Evolutionary conservation across 1,139 yeast species (phyloP).

Genomic region (Tardiomyces blankii): DNA sequence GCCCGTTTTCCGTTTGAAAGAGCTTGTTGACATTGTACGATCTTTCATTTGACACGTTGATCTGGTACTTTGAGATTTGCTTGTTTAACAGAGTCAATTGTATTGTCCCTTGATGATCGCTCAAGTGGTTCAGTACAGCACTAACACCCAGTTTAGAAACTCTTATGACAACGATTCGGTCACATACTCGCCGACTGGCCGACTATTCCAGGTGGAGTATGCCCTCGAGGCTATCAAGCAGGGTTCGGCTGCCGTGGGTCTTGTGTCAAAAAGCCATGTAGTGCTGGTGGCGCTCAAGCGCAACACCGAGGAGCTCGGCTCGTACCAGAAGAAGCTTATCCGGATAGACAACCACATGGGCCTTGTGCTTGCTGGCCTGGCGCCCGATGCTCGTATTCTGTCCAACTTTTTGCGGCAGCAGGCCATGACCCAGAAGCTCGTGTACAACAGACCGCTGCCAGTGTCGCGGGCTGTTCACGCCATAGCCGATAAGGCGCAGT

Average conservation of each 20-base stretch:
- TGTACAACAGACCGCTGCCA: constrained; percentile 80
- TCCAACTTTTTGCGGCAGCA: constrained; percentile 85
- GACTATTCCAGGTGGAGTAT: constrained; percentile 89
- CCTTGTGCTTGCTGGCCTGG: constrained; percentile 90
- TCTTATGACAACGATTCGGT: constrained; percentile 97
- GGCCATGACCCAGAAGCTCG: constrained; percentile 79
- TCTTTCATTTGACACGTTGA: no score
- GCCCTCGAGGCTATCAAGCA: constrained; percentile 97
- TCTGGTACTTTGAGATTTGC: no score
- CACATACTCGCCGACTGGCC: constrained; percentile 94
- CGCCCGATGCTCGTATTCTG: constrained; percentile 93
- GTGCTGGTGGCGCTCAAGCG: constrained; percentile 90
- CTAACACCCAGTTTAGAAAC: constrained; percentile 64
- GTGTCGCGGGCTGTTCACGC: constrained; percentile 75
- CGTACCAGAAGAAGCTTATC: constrained; percentile 88
- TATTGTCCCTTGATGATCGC: no score
- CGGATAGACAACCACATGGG: constrained; percentile 92
- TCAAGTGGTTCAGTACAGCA: no score
- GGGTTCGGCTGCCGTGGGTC: constrained; percentile 95
- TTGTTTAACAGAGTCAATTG: no score
- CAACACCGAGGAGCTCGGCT: constrained; percentile 94
- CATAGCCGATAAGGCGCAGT: constrained; percentile 94
- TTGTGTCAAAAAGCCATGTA: constrained; percentile 75
- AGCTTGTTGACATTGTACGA: no score
- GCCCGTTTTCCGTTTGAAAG: no score